Evolutionary conservation across 2,329 filamentous ascomycete genomes (phyloP), one percentile per base, ranked within the genome.

Genomic region (Monascus ruber): DNA sequence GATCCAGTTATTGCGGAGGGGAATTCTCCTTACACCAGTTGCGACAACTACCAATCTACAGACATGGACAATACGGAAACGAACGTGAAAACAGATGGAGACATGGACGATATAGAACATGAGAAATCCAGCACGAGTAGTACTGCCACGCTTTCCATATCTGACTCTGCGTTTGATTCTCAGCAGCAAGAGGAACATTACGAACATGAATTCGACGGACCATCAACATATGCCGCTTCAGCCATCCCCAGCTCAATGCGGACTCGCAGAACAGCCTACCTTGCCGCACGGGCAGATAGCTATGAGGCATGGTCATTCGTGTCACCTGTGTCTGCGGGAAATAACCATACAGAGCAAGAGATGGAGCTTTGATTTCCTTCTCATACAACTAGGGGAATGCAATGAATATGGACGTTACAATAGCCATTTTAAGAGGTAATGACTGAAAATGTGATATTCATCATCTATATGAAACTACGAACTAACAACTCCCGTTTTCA

Each of bases 291-390:
- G 6, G 62, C 59, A 45, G 60, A 60, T 6, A 67, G 59, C 7
- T 68, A 60, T 36, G 60, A 63, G 6, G 66, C 54, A 4, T 70
- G 67, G 65, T 52, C 54, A 35, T 51, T 58, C 24, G 46, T 63
- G n/a, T 52, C 64, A 4, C 50, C 72, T 26, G 53, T 69, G 26
- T 71, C 67, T 25, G 57, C 61, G 5, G 58, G 59, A 2, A 57
- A 63, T 47, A 66, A 66, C 42, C 65, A 70, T 50, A 54, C 56
- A 0, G 52, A 62, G 39, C 52, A 58, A 35, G 67, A 70, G 42
- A 40, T 59, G 39, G 67, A 70, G 45, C 42, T 70, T 28, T 69
- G 38, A 50, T n/a, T 26, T 33, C 33, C 3, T 25, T 9, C 9
- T 8, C 29, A 31, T 31, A 8, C 29, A 31, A 31, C 3, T 11